Evolutionary conservation across 75 land plant genomes (phyloP), one percentile per base, ranked within the genome.

Genomic region (Chamaecyparis obtusa): DNA sequence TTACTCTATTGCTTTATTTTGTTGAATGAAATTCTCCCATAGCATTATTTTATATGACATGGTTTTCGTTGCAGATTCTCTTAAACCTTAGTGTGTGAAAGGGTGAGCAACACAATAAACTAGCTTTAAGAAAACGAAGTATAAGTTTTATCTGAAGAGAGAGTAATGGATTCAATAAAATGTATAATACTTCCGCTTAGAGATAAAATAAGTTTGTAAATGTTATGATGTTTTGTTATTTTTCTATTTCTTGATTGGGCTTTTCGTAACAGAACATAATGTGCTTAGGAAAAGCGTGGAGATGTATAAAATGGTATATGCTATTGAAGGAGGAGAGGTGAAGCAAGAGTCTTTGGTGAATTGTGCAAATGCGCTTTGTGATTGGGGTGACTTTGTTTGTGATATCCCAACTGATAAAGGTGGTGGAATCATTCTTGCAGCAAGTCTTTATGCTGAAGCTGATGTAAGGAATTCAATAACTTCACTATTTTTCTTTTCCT

Each of bases 311-410:
- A 90, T 83, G 87, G 84, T 90, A 27, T 83, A 46, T 21, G 44
- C 83, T 55, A 74, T 86, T 32, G 83, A 89, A 83, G 84, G 87
- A 48, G 87, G 86, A 54, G 89, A 88, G 82, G 85, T 91, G 39
- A 90, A 90, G 86, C 89, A 89, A 81, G 92, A 91, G 86, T 89
- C 92, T 56, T 84, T 82, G 64, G 86, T 90, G 43, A 91, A 91
- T 83, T 84, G 89, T 75, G 92, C 89, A 76, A 90, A 74, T 78
- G 83, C 89, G 24, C 87, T 91, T 30, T 89, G 92, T 75, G 92
- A 90, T 2, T 90, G 91, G 89, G 92, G 89, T 8, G 92, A 91
- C 39, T 83, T 91, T 32, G 82, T 79, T 24, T 24, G 75, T 43
- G 88, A 90, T 15, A 86, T 91, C 57, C 86, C 92, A 44, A 91